A percentile compares a stretch with the other conserved stretches of the same genome.
Conservation (phyloP, 768 basidiomycete species). For the Mycena latifolia region DNA sequence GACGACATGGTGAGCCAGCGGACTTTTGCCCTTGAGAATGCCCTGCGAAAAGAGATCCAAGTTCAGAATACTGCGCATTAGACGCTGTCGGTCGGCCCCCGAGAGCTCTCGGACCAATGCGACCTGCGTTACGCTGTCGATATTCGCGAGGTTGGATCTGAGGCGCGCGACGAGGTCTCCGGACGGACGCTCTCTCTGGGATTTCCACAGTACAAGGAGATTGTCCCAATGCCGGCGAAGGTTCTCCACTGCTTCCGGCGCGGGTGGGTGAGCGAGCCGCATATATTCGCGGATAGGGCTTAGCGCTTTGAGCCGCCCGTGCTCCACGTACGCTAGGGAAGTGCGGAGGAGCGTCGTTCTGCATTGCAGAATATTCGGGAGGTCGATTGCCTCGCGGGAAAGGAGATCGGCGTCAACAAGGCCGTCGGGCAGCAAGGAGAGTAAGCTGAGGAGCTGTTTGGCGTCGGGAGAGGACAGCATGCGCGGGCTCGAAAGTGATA, state of each 20-base stretch:
- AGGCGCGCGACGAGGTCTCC: neutral
- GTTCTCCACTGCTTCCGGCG: neutral
- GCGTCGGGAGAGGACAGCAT: neutral
- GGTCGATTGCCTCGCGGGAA: neutral
- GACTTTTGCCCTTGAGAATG: neutral
- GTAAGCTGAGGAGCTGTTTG: constrained; percentile 16
- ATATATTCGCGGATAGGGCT: constrained; percentile 22
- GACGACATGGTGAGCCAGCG: neutral
- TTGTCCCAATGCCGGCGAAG: constrained; percentile 1
- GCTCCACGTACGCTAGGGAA: constrained; percentile 9
- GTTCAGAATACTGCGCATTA: neutral
- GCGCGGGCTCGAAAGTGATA: constrained; percentile 28
- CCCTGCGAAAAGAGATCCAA: constrained; percentile 11
- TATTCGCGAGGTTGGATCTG: constrained; percentile 1
- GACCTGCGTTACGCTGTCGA: neutral
- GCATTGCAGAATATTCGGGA: constrained; percentile 12
- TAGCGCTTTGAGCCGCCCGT: constrained; percentile 13
- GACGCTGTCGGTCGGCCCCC: neutral
- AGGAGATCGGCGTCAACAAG: constrained; percentile 17
- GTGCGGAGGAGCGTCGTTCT: constrained; percentile 18
- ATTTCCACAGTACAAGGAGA: constrained; percentile 7
- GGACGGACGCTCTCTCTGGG: neutral
- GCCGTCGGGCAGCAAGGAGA: constrained; percentile 26
- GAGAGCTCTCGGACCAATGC: neutral
- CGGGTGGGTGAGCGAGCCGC: neutral